Evolutionary conservation across 495 filamentous ascomycete species (phyloP).

Genomic region (Beverwykella pulmonaria): DNA sequence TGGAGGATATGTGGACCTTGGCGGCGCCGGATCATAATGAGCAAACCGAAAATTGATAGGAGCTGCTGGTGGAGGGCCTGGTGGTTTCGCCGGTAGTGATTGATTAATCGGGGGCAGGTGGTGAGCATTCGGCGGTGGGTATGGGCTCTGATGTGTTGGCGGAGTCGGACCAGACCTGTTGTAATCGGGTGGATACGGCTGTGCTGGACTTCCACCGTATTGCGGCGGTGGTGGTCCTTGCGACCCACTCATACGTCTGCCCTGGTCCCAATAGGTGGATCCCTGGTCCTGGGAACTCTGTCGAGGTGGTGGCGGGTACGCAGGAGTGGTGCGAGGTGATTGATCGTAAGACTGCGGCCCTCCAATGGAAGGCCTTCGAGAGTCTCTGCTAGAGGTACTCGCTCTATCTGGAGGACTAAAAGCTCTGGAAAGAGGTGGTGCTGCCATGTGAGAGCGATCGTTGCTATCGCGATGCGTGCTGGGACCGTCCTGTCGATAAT

Average conservation of each 20-base stretch:
- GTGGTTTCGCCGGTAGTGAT: slow-evolving; percentile 16
- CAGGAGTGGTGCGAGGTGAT: neutral
- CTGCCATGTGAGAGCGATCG: slow-evolving; percentile 7
- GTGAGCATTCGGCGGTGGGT: slow-evolving; percentile 13
- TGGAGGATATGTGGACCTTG: slow-evolving; percentile 8
- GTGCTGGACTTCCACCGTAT: neutral
- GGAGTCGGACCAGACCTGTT: slow-evolving; percentile 8
- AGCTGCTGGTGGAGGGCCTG: slow-evolving; percentile 3
- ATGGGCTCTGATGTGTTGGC: slow-evolving; percentile 32
- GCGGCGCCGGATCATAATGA: slow-evolving; percentile 18
- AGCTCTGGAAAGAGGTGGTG: slow-evolving; percentile 4
- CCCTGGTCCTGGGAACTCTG: slow-evolving; percentile 13
- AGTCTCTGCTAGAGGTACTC: neutral
- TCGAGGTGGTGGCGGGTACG: slow-evolving; percentile 2
- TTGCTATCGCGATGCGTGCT: slow-evolving; percentile 1
- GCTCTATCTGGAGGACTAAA: slow-evolving; percentile 11
- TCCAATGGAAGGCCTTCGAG: slow-evolving; percentile 6
- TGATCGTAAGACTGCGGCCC: slow-evolving; percentile 11
- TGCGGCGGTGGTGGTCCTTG: neutral
- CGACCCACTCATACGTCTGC: slow-evolving; percentile 12
- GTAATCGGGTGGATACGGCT: slow-evolving; percentile 8
- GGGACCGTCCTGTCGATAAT: neutral
- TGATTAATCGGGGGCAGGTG: slow-evolving; percentile 10
- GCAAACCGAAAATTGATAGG: slow-evolving; percentile 25
- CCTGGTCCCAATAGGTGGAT: slow-evolving; percentile 2